A percentile compares a stretch with the other conserved stretches of the same genome.
Conservation (phyloP, 1,284 basidiomycete species). For the Fomitopsis betulina region DNA sequence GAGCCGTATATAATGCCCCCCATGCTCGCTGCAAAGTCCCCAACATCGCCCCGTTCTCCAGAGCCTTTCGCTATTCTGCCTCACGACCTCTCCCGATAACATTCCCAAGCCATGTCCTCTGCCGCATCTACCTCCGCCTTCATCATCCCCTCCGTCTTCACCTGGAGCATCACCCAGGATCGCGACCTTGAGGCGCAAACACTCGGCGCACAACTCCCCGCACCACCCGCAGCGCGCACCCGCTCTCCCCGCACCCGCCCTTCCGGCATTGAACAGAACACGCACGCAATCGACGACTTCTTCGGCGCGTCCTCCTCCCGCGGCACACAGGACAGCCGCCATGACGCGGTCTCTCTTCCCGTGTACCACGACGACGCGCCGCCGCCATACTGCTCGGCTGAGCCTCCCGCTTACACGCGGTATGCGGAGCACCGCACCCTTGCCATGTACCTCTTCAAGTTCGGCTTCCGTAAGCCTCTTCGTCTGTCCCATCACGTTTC, state of each 20-base stretch:
- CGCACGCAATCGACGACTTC: slow-evolving; percentile 27
- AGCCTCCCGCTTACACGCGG: slow-evolving; percentile 21
- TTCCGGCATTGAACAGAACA: slow-evolving; percentile 10
- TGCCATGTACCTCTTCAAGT: slow-evolving; percentile 31
- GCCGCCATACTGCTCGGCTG: slow-evolving; percentile 20
- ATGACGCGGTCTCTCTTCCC: slow-evolving; percentile 16
- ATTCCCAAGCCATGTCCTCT: not conserved
- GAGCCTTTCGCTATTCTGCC: not conserved
- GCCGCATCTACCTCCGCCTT: not conserved
- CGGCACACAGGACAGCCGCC: slow-evolving; percentile 26
- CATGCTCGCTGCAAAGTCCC: not conserved
- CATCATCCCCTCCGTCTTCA: slow-evolving; percentile 4
- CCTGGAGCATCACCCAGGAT: slow-evolving; percentile 10
- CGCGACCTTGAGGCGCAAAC: slow-evolving; percentile 36
- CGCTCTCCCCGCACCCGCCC: slow-evolving; percentile 9
- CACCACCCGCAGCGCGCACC: not conserved
- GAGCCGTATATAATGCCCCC: not conserved
- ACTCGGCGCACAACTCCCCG: not conserved
- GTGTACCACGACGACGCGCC: slow-evolving; percentile 8
- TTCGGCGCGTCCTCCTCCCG: slow-evolving; percentile 20
- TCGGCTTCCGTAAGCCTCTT: slow-evolving; percentile 25
- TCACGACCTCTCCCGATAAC: not conserved
- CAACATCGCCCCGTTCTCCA: not conserved
- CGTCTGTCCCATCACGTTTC: too few relatives aligned
- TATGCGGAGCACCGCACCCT: slow-evolving; percentile 27